These are phyloP conservation scores for Hymenotorrendiella dingleyae DNA, from an alignment of 2,329 filamentous ascomycete genomes.

Conservation along the genomic window DNA sequence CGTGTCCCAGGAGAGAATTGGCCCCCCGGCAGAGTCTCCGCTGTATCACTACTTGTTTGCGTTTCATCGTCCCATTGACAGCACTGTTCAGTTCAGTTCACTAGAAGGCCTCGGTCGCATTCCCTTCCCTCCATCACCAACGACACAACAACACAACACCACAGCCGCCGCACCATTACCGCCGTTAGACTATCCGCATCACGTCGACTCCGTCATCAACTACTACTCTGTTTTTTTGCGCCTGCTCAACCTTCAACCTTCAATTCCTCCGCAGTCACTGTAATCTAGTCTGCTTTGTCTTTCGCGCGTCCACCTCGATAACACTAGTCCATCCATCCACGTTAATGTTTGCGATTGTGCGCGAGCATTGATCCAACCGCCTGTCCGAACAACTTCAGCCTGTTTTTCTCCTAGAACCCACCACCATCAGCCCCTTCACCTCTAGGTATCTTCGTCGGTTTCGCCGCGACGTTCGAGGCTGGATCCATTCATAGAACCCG, in stretches of 20 bases:
- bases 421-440: neutral
- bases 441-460: too few relatives aligned
- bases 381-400: slow-evolving; percentile 12
- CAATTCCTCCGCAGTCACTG: slow-evolving; percentile 5
- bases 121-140: slow-evolving; percentile 1
- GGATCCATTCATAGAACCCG: slow-evolving; percentile 27
- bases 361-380: slow-evolving; percentile 13
- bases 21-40: neutral
- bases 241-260: slow-evolving; percentile 6
- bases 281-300: slow-evolving; percentile 12
- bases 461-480: slow-evolving; percentile 17
- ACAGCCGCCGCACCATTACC: slow-evolving; percentile 1
- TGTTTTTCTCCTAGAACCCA: slow-evolving; percentile 9
- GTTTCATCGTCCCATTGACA: slow-evolving; percentile 12
- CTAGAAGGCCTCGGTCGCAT: slow-evolving; percentile 9
- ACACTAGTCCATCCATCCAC: neutral
- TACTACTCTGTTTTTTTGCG: neutral
- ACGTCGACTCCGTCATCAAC: slow-evolving; percentile 3
- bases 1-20: neutral
- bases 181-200: neutral
- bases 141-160: neutral
- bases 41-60: slow-evolving; percentile 16
- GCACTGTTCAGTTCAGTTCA: neutral
- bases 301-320: neutral
- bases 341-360: slow-evolving; percentile 17